Evolutionary conservation across 2,329 filamentous ascomycete genomes (phyloP).

Genomic region (Dothideomycetes sp.): DNA sequence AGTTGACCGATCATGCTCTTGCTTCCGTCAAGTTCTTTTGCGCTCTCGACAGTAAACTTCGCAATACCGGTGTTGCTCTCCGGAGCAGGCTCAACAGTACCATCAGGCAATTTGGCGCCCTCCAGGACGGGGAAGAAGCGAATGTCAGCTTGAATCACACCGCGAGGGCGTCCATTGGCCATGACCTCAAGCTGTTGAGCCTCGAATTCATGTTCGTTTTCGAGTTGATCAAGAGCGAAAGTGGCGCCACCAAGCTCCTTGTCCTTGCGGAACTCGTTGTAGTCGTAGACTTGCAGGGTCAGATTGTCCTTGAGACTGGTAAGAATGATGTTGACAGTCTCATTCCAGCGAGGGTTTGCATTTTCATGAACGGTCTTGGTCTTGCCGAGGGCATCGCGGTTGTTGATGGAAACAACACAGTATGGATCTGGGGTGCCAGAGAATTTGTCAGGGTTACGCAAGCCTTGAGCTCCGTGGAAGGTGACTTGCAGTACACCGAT

Average conservation of each 20-base stretch:
- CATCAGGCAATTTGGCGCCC: slow-evolving; percentile 61
- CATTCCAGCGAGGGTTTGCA: slow-evolving; percentile 84
- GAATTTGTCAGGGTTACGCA: slow-evolving; percentile 95
- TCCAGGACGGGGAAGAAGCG: slow-evolving; percentile 93
- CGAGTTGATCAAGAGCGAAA: slow-evolving; percentile 74
- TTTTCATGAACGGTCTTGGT: slow-evolving; percentile 85
- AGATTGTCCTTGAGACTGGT: slow-evolving; percentile 83
- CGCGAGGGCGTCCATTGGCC: slow-evolving; percentile 73
- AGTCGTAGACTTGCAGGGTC: slow-evolving; percentile 79
- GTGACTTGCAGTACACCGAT: slow-evolving; percentile 90
- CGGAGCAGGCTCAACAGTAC: slow-evolving; percentile 68
- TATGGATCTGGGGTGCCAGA: slow-evolving; percentile 89
- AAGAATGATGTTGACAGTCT: slow-evolving; percentile 91
- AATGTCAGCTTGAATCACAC: slow-evolving; percentile 70
- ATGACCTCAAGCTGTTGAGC: slow-evolving; percentile 78
- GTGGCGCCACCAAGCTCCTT: slow-evolving; percentile 85
- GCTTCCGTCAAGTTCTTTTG: slow-evolving; percentile 85
- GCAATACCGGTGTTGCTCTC: slow-evolving; percentile 91
- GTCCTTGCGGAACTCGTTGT: slow-evolving; percentile 92
- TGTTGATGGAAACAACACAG: slow-evolving; percentile 73
- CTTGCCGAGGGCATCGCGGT: slow-evolving; percentile 67
- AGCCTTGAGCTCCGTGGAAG: slow-evolving; percentile 78
- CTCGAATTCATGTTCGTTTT: slow-evolving; percentile 68
- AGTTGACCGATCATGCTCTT: slow-evolving; percentile 88
- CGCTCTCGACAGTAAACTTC: slow-evolving; percentile 87